These are phyloP conservation scores for Abortiporus biennis DNA, from an alignment of 1,284 basidiomycete genomes.

Conservation along the genomic window DNA sequence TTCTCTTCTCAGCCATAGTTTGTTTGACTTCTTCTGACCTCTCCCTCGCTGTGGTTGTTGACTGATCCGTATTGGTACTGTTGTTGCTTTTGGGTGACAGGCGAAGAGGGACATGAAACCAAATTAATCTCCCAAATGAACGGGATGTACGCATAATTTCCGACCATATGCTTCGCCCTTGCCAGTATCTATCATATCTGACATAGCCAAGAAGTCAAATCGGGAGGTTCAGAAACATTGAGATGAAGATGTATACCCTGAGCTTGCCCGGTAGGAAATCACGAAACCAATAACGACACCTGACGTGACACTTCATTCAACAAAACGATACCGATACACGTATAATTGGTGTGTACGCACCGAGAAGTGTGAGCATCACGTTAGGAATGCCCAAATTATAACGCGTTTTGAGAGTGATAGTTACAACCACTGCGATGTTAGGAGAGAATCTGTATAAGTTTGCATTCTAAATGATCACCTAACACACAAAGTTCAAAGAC, in stretches of 20 bases:
- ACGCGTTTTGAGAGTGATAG: conserved; percentile 34
- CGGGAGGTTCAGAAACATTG: neutral
- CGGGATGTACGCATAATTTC: conserved; percentile 48
- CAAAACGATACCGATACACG: neutral
- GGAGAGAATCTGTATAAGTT: too few species aligned
- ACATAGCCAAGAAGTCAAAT: conserved; percentile 1
- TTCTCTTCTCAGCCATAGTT: conserved; percentile 54
- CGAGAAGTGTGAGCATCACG: conserved; percentile 57
- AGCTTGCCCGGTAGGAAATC: conserved; percentile 59
- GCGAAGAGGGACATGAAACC: conserved; percentile 56
- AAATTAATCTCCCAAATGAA: conserved; percentile 47
- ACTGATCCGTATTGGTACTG: conserved; percentile 20
- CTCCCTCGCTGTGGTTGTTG: conserved; percentile 25
- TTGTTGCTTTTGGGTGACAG: conserved; percentile 3
- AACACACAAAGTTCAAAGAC: too few species aligned
- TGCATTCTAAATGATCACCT: too few species aligned
- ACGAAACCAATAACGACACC: conserved; percentile 72
- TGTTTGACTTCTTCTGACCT: conserved; percentile 37
- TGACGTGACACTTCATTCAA: conserved; percentile 11
- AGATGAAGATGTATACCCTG: conserved; percentile 43
- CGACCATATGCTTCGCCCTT: conserved; percentile 54
- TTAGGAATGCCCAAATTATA: conserved; percentile 42
- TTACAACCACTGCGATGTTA: conserved; percentile 35
- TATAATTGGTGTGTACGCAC: conserved; percentile 24
- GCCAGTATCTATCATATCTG: conserved; percentile 61